Evolutionary conservation across 2,329 filamentous ascomycete species (phyloP).

Genomic region (Mycocentrospora acerina): DNA sequence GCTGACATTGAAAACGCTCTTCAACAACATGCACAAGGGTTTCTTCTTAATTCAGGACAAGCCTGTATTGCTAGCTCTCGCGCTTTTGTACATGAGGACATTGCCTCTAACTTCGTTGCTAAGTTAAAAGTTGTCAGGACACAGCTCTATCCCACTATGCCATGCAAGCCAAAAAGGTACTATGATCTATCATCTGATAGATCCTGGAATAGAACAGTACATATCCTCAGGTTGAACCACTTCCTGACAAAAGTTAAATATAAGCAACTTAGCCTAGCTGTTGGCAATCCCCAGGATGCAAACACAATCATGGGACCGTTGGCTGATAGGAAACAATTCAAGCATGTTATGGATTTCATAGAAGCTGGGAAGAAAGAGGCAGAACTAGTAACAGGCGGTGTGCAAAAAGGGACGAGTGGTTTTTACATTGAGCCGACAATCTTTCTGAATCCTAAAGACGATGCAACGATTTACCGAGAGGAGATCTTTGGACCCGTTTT

Average conservation of each 20-base stretch:
- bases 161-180: too few species aligned
- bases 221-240: too few species aligned
- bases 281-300: constrained; percentile 22
- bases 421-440: constrained; percentile 33
- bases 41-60: constrained; percentile 30
- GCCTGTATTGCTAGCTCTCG: constrained; percentile 30
- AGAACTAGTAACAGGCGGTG: constrained; percentile 31
- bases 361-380: constrained; percentile 30
- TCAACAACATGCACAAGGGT: constrained; percentile 23
- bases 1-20: constrained; percentile 51
- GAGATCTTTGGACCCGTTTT: constrained; percentile 40
- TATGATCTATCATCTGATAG: too few species aligned
- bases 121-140: too few species aligned
- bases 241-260: too few species aligned
- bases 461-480: constrained; percentile 26
- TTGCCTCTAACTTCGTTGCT: constrained; percentile 30
- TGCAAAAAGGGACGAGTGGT: constrained; percentile 27
- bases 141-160: too few species aligned
- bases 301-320: constrained; percentile 33
- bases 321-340: constrained; percentile 28
- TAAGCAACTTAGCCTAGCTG: constrained; percentile 14
- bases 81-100: constrained; percentile 30
- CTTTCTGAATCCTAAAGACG: constrained; percentile 29
- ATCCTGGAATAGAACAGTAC: too few species aligned
- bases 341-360: constrained; percentile 33